Evolutionary conservation across 805 yeast genomes (phyloP), one percentile per base, ranked within the genome.

Genomic region (Saturnispora zaruensis): DNA sequence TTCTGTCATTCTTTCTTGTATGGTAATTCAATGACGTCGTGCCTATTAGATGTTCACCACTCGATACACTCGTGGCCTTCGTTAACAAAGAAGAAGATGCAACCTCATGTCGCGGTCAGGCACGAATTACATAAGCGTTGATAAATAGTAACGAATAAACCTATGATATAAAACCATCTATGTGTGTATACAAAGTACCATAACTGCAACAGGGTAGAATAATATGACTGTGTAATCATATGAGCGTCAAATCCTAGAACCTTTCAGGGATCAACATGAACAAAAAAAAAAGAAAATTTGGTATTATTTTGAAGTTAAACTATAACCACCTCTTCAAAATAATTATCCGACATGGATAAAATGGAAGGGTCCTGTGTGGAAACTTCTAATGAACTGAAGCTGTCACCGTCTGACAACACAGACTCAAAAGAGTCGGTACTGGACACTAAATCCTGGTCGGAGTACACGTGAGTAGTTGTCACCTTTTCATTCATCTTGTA

Each of bases 341-440:
- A 51, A 14, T 47, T 46, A 33, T 51, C 50, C 13, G 53, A 47
- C 9, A 25, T 7, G 1, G 51, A 51, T 20, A 46, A 34, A 33
- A 46, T 43, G 9, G 45, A 41, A 9, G 42, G 45, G n/a, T 18
- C 46, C 23, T 36, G 36, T 37, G 30, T 16, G 7, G 23, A 25
- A 4, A 21, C 44, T 5, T 46, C 46, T 5, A 28, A 11, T 14
- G 48, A 33, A 7, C 41, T 41, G 16, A 30, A 26, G 25, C 40
- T 41, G 13, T 28, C 37, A 21, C 41, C 18, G 11, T 32, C 14
- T 13, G 48, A 45, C n/a, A 45, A 30, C 11, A 45, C 28, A 7
- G 48, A 45, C 3, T 32, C 21, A 44, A 28, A 32, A 7, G 38
- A 44, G 14, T 23, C 25, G 8, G 32, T 11, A 21, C 14, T 21